A percentile compares a stretch with the other conserved stretches of the same genome.
These are phyloP conservation scores for Phialophora macrospora DNA, from an alignment of 2,329 filamentous ascomycete species.

Conservation along the genomic window DNA sequence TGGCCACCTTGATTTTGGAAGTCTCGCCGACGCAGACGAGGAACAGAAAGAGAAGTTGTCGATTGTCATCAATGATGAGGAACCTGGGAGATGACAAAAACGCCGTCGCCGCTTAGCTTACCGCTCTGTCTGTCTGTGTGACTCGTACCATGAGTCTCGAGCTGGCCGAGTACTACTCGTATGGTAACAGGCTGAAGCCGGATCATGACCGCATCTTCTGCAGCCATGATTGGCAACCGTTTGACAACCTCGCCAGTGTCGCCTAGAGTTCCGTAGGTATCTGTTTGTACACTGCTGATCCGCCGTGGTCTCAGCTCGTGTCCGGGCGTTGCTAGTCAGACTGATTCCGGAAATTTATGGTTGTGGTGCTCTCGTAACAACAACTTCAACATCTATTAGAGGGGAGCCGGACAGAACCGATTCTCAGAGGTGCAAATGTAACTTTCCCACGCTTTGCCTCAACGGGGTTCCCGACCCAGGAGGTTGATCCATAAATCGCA, in stretches of 20 bases:
- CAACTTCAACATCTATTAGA: neutral
- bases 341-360: neutral
- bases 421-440: slow-evolving; percentile 8
- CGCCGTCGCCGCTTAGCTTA: neutral
- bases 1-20: neutral
- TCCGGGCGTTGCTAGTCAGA: neutral
- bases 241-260: slow-evolving; percentile 4
- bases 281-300: neutral
- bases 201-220: slow-evolving; percentile 11
- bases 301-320: neutral
- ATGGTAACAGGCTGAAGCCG: slow-evolving; percentile 5
- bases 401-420: slow-evolving; percentile 15
- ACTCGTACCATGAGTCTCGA: slow-evolving; percentile 1
- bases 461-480: slow-evolving; percentile 10
- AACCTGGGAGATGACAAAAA: neutral
- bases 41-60: neutral
- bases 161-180: neutral
- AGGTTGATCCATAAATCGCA: slow-evolving; percentile 4
- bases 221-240: slow-evolving; percentile 11
- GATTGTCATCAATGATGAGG: neutral
- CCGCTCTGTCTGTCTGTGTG: neutral
- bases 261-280: neutral
- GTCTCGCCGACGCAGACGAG: neutral
- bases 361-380: slow-evolving; percentile 9
- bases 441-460: slow-evolving; percentile 18